Evolutionary conservation across 441 rosid genomes (phyloP).

Genomic region (Aleurites moluccanus): DNA sequence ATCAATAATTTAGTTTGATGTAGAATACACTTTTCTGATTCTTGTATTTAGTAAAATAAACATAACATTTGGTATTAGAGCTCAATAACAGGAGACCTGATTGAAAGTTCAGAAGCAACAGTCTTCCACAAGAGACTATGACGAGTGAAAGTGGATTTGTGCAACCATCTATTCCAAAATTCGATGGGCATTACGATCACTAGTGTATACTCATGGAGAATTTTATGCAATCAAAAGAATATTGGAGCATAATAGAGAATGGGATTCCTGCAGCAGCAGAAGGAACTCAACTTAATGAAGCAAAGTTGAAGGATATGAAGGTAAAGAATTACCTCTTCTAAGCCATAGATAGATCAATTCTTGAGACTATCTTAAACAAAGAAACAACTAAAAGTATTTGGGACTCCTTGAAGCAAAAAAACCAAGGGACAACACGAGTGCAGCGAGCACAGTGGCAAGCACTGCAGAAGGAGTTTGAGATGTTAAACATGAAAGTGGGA

Average conservation of each 20-base stretch:
- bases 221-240: neutral
- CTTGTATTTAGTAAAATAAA: neutral
- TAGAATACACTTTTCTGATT: neutral
- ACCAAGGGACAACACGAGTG: neutral
- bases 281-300: neutral
- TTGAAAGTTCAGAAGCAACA: neutral
- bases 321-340: too few species aligned
- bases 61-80: neutral
- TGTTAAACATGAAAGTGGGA: neutral
- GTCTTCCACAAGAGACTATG: too few species aligned
- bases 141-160: neutral
- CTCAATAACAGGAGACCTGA: neutral
- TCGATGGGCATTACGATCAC: slow-evolving; percentile 5
- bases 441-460: neutral
- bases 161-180: neutral
- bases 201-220: slow-evolving; percentile 12
- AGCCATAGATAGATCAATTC: too few species aligned
- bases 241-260: neutral
- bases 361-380: neutral
- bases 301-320: too few species aligned
- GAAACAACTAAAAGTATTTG: neutral
- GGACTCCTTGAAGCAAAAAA: neutral
- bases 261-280: neutral
- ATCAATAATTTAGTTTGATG: neutral
- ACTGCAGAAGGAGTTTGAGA: too few species aligned